Evolutionary conservation across 352 stramenopile genomes (phyloP).

Genomic region (Globisporangium acanthophoron): DNA sequence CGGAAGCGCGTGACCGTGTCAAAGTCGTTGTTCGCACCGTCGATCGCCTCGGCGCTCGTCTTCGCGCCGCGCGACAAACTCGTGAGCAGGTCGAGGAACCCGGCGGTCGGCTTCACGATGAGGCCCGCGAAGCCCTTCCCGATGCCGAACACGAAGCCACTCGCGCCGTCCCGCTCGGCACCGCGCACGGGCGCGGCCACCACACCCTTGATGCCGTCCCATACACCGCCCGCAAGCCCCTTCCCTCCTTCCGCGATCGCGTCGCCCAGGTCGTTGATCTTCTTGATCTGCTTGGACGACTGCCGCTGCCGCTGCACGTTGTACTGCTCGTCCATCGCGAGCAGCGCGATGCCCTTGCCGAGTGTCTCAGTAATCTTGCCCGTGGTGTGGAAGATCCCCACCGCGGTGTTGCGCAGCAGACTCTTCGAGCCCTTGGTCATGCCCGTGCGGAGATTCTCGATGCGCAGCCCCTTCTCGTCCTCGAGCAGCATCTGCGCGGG

Average conservation of each 20-base stretch:
- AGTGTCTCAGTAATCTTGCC: constrained; percentile 88
- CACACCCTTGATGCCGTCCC: constrained; percentile 79
- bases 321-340: constrained; percentile 87
- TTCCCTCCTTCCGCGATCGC: constrained; percentile 80
- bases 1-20: constrained; percentile 56
- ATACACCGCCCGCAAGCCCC: constrained; percentile 70
- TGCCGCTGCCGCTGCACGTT: constrained; percentile 75
- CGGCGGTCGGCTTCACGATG: constrained; percentile 79
- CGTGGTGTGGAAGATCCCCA: constrained; percentile 88
- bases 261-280: constrained; percentile 73
- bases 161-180: constrained; percentile 68
- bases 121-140: constrained; percentile 78
- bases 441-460: constrained; percentile 81
- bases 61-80: constrained; percentile 77
- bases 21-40: constrained; percentile 45
- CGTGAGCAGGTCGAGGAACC: constrained; percentile 78
- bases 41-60: constrained; percentile 74
- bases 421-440: constrained; percentile 89
- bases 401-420: constrained; percentile 78
- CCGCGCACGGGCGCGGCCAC: constrained; percentile 70
- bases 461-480: constrained; percentile 80
- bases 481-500: constrained; percentile 90
- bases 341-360: constrained; percentile 77
- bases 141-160: constrained; percentile 81
- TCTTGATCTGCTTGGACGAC: constrained; percentile 68